Base-by-base conservation (phyloP, 1,284 basidiomycete genomes). In the Rhodotorula sp. region DNA sequence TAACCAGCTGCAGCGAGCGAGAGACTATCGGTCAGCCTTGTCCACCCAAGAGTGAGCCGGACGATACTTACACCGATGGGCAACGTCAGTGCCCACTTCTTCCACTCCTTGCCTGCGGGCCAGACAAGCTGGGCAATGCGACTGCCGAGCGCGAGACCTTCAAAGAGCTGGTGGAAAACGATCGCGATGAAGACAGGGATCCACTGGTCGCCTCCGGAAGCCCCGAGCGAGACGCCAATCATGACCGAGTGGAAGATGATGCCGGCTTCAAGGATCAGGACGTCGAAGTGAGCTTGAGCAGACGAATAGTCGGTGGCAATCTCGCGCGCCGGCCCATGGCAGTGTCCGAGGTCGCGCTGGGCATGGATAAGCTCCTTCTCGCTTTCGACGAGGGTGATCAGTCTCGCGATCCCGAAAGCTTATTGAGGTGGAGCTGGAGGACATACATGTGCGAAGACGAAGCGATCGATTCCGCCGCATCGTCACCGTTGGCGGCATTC, bases 181-280 rank as follows among this genome's bases (percentile, higher is more conserved):
- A 81, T 79, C 5, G 80, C 79, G 54, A 78, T 76, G 55, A 80
- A 73, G 12, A 80, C 73, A 0, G 80, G 76, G 5, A 78, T 71
- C 68, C 78, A 80, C 47, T 73, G 72, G 16, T 66, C 60, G 38
- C 74, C 77, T n/a, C 71, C 68, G n/a, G 67, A 71, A 1, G 75
- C 78, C 38, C 80, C 82, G n/a, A 83, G 77, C 7, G 81, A 80
- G 16, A 82, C 80, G 18, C 81, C 81, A 18, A 79, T 79, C 77
- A 79, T 77, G 67, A 79, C 76, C 59, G 76, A 78, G 66, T 80
- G 83, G 77, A 84, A 83, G 71, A 83, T 79, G 73, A 84, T 83
- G 48, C 83, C 83, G 0, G 79, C 80, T 65, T 84, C 83, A 43
- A 83, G 79, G 28, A 82, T 76, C 43, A 79, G 18, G 5, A 83